phyloP scores from a whole-genome alignment of 192 early-diverging fungal species.

The Linderina pennispora region DNA sequence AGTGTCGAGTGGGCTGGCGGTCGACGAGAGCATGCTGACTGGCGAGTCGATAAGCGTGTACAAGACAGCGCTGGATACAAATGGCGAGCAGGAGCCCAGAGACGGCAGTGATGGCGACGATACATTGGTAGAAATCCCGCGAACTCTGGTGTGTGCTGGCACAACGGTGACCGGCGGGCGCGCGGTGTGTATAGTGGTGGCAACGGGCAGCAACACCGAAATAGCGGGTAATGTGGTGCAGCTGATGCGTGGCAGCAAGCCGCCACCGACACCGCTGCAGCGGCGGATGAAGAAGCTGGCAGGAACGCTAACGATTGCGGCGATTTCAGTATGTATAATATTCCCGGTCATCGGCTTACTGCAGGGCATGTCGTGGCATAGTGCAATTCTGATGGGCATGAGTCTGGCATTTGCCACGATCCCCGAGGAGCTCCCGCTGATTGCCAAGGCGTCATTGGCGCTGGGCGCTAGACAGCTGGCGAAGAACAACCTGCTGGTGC shows the following conservation, averaged over 20 bases:
- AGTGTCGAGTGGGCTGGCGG: constrained; percentile 54
- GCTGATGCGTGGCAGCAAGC: constrained; percentile 7
- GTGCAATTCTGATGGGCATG: constrained; percentile 27
- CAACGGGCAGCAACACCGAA: constrained; percentile 18
- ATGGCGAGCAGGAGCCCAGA: not conserved
- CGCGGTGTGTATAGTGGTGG: constrained; percentile 25
- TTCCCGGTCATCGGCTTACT: constrained; percentile 14
- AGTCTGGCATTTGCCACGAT: constrained; percentile 43
- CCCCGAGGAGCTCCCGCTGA: constrained; percentile 44
- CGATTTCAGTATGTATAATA: constrained; percentile 8
- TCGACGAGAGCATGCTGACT: constrained; percentile 90
- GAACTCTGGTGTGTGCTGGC: constrained; percentile 25
- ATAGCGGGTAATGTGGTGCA: constrained; percentile 8
- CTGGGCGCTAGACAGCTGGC: constrained; percentile 18
- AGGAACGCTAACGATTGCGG: constrained; percentile 10
- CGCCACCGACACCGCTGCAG: constrained; percentile 15
- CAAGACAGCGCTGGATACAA: constrained; percentile 10
- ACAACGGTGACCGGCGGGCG: constrained; percentile 25
- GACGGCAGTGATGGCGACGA: constrained; percentile 1
- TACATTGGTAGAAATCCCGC: constrained; percentile 1
- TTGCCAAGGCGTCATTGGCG: constrained; percentile 37
- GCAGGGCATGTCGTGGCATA: constrained; percentile 26
- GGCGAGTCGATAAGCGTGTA: constrained; percentile 63
- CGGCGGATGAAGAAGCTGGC: constrained; percentile 17
- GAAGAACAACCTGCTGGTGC: constrained; percentile 53